These are phyloP conservation scores for Orbilia javanica DNA, from an alignment of 2,329 filamentous ascomycete species.

Conservation along the genomic window DNA sequence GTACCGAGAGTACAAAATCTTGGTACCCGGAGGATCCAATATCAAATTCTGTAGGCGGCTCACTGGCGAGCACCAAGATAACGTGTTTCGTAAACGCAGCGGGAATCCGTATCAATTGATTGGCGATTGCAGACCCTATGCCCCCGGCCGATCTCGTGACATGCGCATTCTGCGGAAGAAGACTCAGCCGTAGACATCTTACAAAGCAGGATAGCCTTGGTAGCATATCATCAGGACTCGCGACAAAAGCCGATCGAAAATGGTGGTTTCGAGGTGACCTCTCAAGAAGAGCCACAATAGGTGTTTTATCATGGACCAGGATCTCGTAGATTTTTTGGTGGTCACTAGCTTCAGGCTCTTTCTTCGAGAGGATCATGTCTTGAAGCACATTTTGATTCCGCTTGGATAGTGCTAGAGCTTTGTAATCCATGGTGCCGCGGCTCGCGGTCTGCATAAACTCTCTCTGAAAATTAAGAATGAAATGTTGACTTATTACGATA, in stretches of 20 bases:
- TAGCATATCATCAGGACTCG: slow-evolving; percentile 23
- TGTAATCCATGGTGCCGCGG: not conserved
- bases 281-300: slow-evolving; percentile 5
- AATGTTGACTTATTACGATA: too few species aligned
- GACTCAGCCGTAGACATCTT: not conserved
- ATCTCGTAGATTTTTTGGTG: not conserved
- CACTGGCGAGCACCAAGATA: slow-evolving; percentile 6
- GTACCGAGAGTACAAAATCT: not conserved
- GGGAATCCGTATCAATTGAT: not conserved
- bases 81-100: slow-evolving; percentile 16
- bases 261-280: slow-evolving; percentile 8
- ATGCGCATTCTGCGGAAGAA: not conserved
- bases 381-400: not conserved
- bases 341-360: not conserved
- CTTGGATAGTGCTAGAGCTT: not conserved
- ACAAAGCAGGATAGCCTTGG: slow-evolving; percentile 14
- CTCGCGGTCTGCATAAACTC: too few species aligned
- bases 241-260: slow-evolving; percentile 1
- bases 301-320: slow-evolving; percentile 2
- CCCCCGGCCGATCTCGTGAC: not conserved
- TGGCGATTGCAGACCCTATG: not conserved
- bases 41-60: not conserved
- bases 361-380: not conserved
- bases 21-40: slow-evolving; percentile 2
- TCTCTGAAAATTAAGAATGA: too few species aligned